Evolutionary conservation across 768 basidiomycete species (phyloP), one percentile per base, ranked within the genome.

Genomic region (Mycena rebaudengoi): DNA sequence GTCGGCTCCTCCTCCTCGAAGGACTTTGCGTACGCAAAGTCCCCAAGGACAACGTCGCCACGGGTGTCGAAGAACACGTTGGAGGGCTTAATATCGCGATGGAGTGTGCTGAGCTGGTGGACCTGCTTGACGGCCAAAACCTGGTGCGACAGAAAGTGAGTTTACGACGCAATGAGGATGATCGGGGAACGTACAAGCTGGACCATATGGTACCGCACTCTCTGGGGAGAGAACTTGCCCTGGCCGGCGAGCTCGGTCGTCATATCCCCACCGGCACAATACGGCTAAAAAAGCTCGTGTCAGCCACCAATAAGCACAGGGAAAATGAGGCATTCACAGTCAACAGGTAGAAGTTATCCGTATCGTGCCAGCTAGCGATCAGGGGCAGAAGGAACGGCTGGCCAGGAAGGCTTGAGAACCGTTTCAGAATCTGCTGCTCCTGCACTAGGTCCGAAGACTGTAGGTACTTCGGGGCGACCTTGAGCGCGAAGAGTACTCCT

Each of bases 61-160:
- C 62, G 49, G 5, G 20, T 35, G 16, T 50, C 57, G 28, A 71
- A 39, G 8, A 73, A 59, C 43, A 73, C 56, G 21, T 73, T 73
- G 48, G 53, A 56, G 4, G 71, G 70, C 55, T 73, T 73, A 49
- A 73, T 26, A 40, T 73, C 71, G 11, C 71, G 68, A 28, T 73
- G 70, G n/a, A 73, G 45, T 23, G 70, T 57, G 14, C 54, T 45
- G 2, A 33, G 51, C 12, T 26, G 20, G 35, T 70, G 70, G 6
- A 73, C 45, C 1, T 44, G 37, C 33, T 71, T 65, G 11, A 73
- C 35, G 11, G 67, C 65, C 13, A 66, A n/a, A 8, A 69, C 46
- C 69, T 69, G 32, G 43, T 21, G 26, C 5, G 14, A 14, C 50
- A 18, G 18, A 5, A 39, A n/a, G n/a, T 25, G 20, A 12, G 45